These are phyloP conservation scores for Adiantum capillusveneris DNA, from an alignment of 75 land plant genomes.

Conservation along the genomic window DNA sequence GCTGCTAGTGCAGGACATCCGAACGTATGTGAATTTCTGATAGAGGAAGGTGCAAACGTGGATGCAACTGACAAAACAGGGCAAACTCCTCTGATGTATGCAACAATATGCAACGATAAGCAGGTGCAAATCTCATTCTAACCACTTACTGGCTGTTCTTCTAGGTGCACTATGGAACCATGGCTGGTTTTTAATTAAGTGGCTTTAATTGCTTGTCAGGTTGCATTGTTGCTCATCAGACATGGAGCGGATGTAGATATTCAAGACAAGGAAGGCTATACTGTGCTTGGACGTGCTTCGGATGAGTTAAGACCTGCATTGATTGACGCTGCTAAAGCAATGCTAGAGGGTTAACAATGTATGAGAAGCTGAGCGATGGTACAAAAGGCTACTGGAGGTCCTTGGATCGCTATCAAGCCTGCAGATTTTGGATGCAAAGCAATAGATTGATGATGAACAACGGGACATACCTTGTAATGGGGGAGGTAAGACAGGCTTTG, in stretches of 20 bases:
- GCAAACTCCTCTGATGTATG: constrained; percentile 95
- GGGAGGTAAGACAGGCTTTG: too few relatives aligned
- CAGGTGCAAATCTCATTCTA: constrained; percentile 39
- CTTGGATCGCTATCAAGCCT: too few relatives aligned
- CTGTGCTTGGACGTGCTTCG: constrained; percentile 86
- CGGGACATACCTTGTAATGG: too few relatives aligned
- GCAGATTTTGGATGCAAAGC: too few relatives aligned
- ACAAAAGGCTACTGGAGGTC: too few relatives aligned
- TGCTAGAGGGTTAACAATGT: constrained; percentile 79
- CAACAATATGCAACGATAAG: constrained; percentile 75
- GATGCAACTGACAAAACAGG: constrained; percentile 82
- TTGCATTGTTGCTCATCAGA: constrained; percentile 81
- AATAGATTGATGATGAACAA: too few relatives aligned
- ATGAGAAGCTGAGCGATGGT: too few relatives aligned
- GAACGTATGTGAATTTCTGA: constrained; percentile 76
- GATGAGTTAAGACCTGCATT: constrained; percentile 50
- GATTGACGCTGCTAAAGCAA: constrained; percentile 87
- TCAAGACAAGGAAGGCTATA: constrained; percentile 93
- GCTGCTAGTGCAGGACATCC: constrained; percentile 88
- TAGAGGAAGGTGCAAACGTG: constrained; percentile 95
- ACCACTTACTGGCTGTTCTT: neutral
- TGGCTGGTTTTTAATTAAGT: neutral
- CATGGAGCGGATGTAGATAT: constrained; percentile 94
- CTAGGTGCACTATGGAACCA: too few relatives aligned
- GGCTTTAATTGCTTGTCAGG: constrained; percentile 26